Evolutionary conservation across 768 basidiomycete species (phyloP).

Genomic region (Arthromyces matolae): DNA sequence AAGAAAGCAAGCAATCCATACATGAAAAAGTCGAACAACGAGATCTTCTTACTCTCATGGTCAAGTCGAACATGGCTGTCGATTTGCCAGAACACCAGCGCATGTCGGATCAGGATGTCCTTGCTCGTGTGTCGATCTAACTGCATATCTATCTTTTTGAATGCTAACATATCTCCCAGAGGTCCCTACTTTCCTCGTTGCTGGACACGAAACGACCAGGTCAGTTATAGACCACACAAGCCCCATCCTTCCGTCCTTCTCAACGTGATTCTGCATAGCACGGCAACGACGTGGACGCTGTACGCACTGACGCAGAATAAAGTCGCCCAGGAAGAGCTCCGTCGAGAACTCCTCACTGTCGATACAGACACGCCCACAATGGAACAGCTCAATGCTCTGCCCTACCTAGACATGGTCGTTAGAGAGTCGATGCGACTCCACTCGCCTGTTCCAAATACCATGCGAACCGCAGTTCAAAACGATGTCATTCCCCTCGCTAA

Average conservation of each 20-base stretch:
- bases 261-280: constrained; percentile 22
- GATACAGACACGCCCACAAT: constrained; percentile 58
- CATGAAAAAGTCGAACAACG: constrained; percentile 17
- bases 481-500: constrained; percentile 47
- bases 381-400: constrained; percentile 62
- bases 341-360: constrained; percentile 51
- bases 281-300: constrained; percentile 55
- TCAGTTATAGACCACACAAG: constrained; percentile 9
- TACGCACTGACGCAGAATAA: constrained; percentile 48
- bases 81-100: constrained; percentile 25
- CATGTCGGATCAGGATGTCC: constrained; percentile 16
- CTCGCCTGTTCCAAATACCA: constrained; percentile 42
- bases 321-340: constrained; percentile 49
- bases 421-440: constrained; percentile 58
- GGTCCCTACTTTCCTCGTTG: constrained; percentile 45
- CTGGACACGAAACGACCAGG: constrained; percentile 47
- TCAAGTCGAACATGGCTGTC: constrained; percentile 51
- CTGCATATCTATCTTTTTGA: background rate
- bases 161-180: constrained; percentile 23
- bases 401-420: constrained; percentile 66
- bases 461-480: constrained; percentile 45
- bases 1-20: constrained; percentile 36
- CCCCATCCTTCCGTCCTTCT: constrained; percentile 12
- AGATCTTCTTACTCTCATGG: constrained; percentile 15
- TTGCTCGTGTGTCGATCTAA: constrained; percentile 10